These are phyloP conservation scores for Kluyveromyces lactis DNA, from an alignment of 805 yeast genomes.

Conservation along the genomic window DNA sequence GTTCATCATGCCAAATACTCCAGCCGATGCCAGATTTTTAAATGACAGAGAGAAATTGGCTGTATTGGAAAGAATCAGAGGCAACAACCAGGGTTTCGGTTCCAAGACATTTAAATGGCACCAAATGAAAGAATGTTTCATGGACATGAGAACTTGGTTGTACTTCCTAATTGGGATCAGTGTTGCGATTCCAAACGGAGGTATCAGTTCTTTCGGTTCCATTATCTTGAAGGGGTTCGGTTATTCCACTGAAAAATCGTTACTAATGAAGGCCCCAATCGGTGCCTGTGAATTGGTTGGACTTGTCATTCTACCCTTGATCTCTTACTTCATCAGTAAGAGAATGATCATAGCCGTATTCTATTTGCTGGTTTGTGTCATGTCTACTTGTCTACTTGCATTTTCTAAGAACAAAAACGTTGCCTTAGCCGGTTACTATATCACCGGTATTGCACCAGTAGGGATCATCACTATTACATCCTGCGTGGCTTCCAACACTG, in stretches of 20 bases:
- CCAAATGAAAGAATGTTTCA: constrained; percentile 44
- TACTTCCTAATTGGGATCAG: constrained; percentile 34
- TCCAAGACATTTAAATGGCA: constrained; percentile 43
- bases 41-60: constrained; percentile 36
- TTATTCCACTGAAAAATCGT: constrained; percentile 32
- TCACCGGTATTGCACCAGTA: constrained; percentile 29
- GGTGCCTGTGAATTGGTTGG: constrained; percentile 41
- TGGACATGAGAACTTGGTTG: constrained; percentile 44
- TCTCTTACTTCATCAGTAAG: constrained; percentile 23
- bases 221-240: constrained; percentile 37
- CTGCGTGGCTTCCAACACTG: constrained; percentile 40
- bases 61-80: constrained; percentile 45
- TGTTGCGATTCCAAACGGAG: constrained; percentile 46
- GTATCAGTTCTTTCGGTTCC: constrained; percentile 40
- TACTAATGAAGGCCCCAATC: constrained; percentile 38
- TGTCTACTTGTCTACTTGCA: constrained; percentile 37
- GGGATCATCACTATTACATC: constrained; percentile 30
- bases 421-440: constrained; percentile 34
- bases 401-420: constrained; percentile 29
- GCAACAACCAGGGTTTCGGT: constrained; percentile 52
- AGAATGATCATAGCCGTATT: constrained; percentile 6
- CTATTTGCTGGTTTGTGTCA: constrained; percentile 7
- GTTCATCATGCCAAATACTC: constrained; percentile 49
- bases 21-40: constrained; percentile 41
- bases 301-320: constrained; percentile 18